These are phyloP conservation scores for Botrytis deweyae DNA, from an alignment of 2,329 filamentous ascomycete genomes.

Conservation along the genomic window DNA sequence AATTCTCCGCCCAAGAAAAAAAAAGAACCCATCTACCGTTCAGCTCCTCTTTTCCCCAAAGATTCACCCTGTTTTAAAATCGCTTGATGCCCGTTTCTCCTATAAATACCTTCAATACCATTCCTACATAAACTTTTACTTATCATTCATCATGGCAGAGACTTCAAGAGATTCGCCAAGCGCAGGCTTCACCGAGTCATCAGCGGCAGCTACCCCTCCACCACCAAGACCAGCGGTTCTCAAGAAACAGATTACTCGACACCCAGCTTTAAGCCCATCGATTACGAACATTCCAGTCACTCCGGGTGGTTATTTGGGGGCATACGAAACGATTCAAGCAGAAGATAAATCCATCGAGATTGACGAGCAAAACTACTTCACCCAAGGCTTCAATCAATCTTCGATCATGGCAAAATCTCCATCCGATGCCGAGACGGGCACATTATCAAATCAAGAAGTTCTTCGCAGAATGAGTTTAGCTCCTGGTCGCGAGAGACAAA, in stretches of 20 bases:
- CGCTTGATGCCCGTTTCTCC: not conserved
- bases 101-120: not conserved
- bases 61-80: not conserved
- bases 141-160: conserved; percentile 21
- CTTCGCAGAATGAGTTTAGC: conserved; percentile 47
- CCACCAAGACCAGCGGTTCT: conserved; percentile 3
- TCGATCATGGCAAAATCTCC: conserved; percentile 35
- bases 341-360: conserved; percentile 17
- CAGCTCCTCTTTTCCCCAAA: not conserved
- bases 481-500: conserved; percentile 23
- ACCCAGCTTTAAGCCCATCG: conserved; percentile 35
- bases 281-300: conserved; percentile 38
- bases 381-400: conserved; percentile 26
- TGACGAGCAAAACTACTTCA: conserved; percentile 32
- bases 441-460: conserved; percentile 44
- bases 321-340: conserved; percentile 25
- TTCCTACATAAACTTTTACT: not conserved
- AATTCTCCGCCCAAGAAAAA: not conserved
- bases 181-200: conserved; percentile 5
- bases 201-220: not conserved
- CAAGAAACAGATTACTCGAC: conserved; percentile 30
- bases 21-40: not conserved
- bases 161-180: conserved; percentile 10
- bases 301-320: conserved; percentile 33
- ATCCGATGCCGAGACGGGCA: conserved; percentile 38